Base-by-base conservation (phyloP, 2,329 filamentous ascomycete species). In the Nannizziopsis barbatae region DNA sequence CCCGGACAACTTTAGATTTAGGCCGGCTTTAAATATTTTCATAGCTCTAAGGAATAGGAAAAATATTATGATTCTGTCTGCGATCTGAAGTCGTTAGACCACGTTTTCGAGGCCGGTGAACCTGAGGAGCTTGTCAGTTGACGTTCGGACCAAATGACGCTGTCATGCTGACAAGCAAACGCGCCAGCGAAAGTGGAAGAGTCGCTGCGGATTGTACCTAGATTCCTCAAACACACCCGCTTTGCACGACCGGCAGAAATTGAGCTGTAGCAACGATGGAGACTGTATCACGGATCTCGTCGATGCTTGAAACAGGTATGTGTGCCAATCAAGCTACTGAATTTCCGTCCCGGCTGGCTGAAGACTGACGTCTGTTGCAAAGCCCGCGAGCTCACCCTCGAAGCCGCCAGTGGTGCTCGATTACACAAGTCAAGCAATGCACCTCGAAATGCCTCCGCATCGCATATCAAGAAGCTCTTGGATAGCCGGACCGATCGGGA, bases 331-430 rank as follows among this genome's bases (percentile, higher is more conserved):
- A 12, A 18, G 12, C 17, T 43, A 5, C 38, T 15, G 33, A 35
- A n/a, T 6, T 18, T 22, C 5, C 22, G 22, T 27, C 22, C 3
- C 3, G 27, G 20, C 9, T 33, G 12, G 22, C 5, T 41, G 38
- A 10, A 43, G 30, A 12, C 39, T 49, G 32, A 46, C n/a, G 22
- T 15, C n/a, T 12, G 7, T 30, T 45, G 45, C 49, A 58, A 70
- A 95, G 92, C 92, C 64, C 84, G 92, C 69, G 92, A 96, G 70
- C 82, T 98, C 63, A 98, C 92, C 50, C 81, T 98, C 69, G 92
- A 98, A 76, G 92, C 92, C 57, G 90, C 89, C 58, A 79, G 86
- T 61, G 69, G 70, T 55, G 70, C 67, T 52, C 67, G 70, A 55
- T 60, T 58, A 38, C 59, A 69, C 38, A 77, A 72, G 63, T 74